phyloP scores from a whole-genome alignment of 495 filamentous ascomycete genomes.

The Schizothecium vesticola region DNA sequence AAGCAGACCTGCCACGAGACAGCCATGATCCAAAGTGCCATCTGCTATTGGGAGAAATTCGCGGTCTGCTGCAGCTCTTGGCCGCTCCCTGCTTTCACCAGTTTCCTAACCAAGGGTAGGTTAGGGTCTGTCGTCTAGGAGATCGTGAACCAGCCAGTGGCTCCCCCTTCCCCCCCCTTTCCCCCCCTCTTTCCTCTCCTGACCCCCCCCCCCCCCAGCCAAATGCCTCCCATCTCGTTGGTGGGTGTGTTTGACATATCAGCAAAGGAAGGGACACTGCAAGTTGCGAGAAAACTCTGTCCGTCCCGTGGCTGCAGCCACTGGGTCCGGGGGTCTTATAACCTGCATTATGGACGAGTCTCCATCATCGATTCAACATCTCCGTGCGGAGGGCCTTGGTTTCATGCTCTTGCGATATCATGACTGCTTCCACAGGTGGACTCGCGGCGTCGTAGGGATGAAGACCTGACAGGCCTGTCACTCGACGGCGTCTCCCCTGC shows the following conservation, averaged over 20 bases:
- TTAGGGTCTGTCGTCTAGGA: neutral
- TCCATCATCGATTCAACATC: neutral
- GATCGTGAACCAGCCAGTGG: neutral
- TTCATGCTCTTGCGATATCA: neutral
- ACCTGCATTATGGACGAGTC: conserved; percentile 8
- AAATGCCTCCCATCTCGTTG: neutral
- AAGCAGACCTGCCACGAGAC: conserved; percentile 5
- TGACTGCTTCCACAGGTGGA: neutral
- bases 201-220: neutral
- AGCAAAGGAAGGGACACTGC: neutral
- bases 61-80: neutral
- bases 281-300: conserved; percentile 6
- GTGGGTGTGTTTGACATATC: neutral
- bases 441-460: neutral
- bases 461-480: neutral
- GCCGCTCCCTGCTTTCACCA: neutral
- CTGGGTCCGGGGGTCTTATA: conserved; percentile 8
- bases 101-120: neutral
- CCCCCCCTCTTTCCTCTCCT: neutral
- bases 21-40: conserved; percentile 5
- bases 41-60: neutral
- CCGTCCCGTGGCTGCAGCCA: conserved; percentile 6
- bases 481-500: neutral
- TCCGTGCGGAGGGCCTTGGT: neutral
- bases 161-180: neutral